phyloP scores from a whole-genome alignment of 441 rosid species.

The Eruca vesicaria region DNA sequence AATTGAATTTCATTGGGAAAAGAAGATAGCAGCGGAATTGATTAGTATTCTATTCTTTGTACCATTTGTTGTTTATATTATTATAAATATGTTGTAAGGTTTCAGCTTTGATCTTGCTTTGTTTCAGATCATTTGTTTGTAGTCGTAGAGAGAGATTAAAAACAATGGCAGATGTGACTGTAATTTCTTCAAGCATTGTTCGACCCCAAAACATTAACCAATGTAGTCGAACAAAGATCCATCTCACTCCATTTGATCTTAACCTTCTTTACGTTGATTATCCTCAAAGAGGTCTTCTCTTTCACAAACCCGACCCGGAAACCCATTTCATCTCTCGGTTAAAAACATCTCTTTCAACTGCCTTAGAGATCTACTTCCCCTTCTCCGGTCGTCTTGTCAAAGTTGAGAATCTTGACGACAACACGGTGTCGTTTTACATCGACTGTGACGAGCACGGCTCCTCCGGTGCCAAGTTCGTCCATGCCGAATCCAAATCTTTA shows the following conservation, averaged over 20 bases:
- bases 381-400: background rate
- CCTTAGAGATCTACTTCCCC: background rate
- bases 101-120: background rate
- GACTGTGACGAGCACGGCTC: background rate
- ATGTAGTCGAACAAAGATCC: background rate
- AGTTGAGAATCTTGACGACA: background rate
- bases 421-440: background rate
- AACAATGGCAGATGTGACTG: background rate
- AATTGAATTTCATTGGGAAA: background rate
- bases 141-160: background rate
- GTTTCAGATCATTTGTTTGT: background rate
- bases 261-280: background rate
- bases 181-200: background rate
- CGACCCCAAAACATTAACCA: background rate
- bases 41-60: background rate
- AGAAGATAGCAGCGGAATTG: background rate
- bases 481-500: background rate
- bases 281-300: background rate
- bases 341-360: background rate
- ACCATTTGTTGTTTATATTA: background rate
- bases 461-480: background rate
- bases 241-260: background rate
- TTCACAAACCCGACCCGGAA: background rate
- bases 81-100: background rate
- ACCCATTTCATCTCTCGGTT: background rate